phyloP scores from a whole-genome alignment of 805 yeast genomes.

The Saccharomyces cerevisiae region DNA sequence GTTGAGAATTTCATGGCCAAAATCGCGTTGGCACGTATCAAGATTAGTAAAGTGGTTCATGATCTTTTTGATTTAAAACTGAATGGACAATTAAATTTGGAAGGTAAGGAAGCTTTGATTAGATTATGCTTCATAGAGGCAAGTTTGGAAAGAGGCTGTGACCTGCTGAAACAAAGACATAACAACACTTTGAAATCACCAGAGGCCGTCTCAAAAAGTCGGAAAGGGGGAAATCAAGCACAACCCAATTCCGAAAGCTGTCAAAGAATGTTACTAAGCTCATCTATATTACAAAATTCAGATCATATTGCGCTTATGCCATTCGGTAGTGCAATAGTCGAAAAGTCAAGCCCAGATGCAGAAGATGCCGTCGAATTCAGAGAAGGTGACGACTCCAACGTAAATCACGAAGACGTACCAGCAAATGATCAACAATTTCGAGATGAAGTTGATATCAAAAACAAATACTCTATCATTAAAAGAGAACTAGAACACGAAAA shows the following conservation, averaged over 20 bases:
- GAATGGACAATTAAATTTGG: conserved; percentile 47
- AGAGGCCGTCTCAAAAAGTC: neutral
- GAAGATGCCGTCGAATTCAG: conserved; percentile 27
- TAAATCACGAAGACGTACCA: neutral
- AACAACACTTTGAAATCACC: neutral
- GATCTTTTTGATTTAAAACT: conserved; percentile 53
- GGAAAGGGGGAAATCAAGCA: neutral
- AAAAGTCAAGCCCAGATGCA: conserved; percentile 21
- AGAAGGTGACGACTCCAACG: conserved; percentile 4
- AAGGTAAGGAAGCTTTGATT: conserved; percentile 73
- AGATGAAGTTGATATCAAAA: neutral
- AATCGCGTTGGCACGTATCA: conserved; percentile 31
- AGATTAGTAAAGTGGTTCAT: conserved; percentile 41
- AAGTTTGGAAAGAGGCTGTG: conserved; percentile 50
- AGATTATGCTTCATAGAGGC: conserved; percentile 65
- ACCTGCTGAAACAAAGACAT: conserved; percentile 28
- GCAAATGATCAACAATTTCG: neutral
- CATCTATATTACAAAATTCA: neutral
- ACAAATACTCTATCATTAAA: neutral
- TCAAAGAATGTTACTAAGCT: neutral
- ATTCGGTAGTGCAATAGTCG: conserved; percentile 29
- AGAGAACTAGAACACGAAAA: neutral
- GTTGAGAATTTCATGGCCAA: conserved; percentile 32
- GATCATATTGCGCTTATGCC: conserved; percentile 29
- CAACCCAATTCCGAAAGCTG: neutral